Conservation (phyloP, 2,329 filamentous ascomycete species). For the Berkeleyomyces rouxiae region DNA sequence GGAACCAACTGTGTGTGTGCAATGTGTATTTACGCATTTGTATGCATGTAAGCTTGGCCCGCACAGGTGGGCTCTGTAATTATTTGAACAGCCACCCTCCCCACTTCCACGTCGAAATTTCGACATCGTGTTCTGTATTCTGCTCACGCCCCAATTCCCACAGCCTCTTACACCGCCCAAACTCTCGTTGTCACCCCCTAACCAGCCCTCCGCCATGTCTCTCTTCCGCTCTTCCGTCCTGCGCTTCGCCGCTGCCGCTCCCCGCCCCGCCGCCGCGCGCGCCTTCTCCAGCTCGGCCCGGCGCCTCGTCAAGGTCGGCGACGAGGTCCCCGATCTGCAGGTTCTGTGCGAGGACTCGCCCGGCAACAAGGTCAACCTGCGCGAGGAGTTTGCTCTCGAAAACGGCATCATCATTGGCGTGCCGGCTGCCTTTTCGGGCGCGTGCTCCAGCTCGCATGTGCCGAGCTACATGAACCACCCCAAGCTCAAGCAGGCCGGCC, state of each 20-base stretch:
- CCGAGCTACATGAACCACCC: slow-evolving; percentile 74
- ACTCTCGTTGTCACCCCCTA: not conserved
- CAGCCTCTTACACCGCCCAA: not conserved
- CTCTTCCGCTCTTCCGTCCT: slow-evolving; percentile 9
- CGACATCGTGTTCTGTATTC: not conserved
- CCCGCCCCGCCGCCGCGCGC: slow-evolving; percentile 1
- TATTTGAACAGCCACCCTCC: slow-evolving; percentile 4
- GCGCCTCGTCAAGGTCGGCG: slow-evolving; percentile 56
- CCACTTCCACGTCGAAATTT: not conserved
- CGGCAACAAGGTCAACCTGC: slow-evolving; percentile 77
- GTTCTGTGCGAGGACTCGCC: slow-evolving; percentile 73
- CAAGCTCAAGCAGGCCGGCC: slow-evolving; percentile 60
- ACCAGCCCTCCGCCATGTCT: slow-evolving; percentile 2
- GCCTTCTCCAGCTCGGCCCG: slow-evolving; percentile 46
- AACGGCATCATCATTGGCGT: slow-evolving; percentile 63
- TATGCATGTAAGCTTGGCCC: not conserved
- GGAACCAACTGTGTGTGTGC: too few relatives aligned
- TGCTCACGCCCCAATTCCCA: not conserved
- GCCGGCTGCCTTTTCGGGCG: slow-evolving; percentile 55
- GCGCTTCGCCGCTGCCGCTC: slow-evolving; percentile 8
- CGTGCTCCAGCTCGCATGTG: slow-evolving; percentile 50
- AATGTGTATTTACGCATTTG: too few relatives aligned
- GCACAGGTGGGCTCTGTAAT: not conserved
- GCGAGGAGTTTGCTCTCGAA: slow-evolving; percentile 48
- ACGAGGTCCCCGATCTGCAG: slow-evolving; percentile 60